Conservation (phyloP, 441 rosid species). For the Lepidium campestre region DNA sequence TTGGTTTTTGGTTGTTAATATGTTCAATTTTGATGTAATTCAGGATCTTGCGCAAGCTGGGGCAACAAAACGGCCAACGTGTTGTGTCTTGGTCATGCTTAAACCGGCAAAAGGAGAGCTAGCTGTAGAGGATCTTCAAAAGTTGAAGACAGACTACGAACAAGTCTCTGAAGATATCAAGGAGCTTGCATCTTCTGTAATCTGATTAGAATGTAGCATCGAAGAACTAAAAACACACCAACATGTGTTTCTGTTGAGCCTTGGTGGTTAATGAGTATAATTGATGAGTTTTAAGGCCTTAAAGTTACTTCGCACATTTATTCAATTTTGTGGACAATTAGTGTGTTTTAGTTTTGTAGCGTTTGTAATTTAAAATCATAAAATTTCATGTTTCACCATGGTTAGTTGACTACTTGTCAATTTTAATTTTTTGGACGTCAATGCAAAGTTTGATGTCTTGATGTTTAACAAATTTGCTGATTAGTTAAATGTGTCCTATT, state of each 20-base stretch:
- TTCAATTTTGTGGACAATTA: neutral
- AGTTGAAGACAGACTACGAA: constrained; percentile 48
- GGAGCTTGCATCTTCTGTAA: constrained; percentile 49
- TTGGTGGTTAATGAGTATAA: neutral
- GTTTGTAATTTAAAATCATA: neutral
- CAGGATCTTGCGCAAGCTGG: constrained; percentile 86
- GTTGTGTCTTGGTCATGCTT: constrained; percentile 66
- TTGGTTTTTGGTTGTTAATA: neutral
- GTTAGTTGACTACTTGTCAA: no score
- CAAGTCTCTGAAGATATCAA: constrained; percentile 57
- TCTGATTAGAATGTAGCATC: constrained; percentile 29
- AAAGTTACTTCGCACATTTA: neutral
- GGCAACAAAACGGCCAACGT: constrained; percentile 75
- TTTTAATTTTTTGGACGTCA: no score
- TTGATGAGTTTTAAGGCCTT: neutral
- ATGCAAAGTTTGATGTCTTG: no score
- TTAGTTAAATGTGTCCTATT: no score
- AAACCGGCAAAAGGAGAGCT: constrained; percentile 75
- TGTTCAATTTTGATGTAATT: neutral
- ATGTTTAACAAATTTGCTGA: no score
- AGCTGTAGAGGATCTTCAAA: constrained; percentile 50
- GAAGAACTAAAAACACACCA: neutral
- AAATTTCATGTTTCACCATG: no score
- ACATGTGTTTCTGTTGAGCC: constrained; percentile 8
- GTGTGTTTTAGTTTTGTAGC: neutral